Base-by-base conservation (phyloP, 441 rosid genomes). In the Aleurites moluccanus region DNA sequence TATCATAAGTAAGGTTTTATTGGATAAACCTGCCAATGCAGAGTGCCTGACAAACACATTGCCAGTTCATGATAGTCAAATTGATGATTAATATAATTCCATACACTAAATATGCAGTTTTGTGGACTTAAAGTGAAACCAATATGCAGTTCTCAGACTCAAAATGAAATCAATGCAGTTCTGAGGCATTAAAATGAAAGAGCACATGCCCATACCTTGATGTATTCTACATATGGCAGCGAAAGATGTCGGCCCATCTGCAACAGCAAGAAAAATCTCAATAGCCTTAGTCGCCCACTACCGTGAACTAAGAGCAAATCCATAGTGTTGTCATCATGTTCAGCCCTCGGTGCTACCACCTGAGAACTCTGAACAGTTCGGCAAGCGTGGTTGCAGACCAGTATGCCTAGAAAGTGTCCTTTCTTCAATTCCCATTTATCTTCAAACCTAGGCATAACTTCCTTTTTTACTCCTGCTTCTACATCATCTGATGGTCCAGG, bases 331-430 rank as follows among this genome's bases (percentile, higher is more conserved):
- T 96, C 98, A 78, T 93, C 97, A 62, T 85, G 93, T 83, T 92
- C 97, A 28, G 98, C 91, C 76, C 83, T 89, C n/a, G 99, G 98
- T 75, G 99, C 99, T 52, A 84, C 97, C 45, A 96, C 96, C 83
- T 96, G 98, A 75, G 97, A 91, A 80, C 97, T 90, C 83, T 96
- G 99, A 70, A 96, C 97, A 9, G 92, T 88, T 84, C 93, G 86
- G 86, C 97, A 96, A 53, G 99, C 95, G 81, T 93, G 98, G 80
- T 96, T 96, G 83, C 99, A 96, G 3, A 96, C 91, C 79, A 96
- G 71, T 80, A 96, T 91, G 75, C 97, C 97, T 69, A 93, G 89
- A 84, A 84, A 96, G 68, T 90, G 91, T 21, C 99, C 98, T 82
- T 96, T 96, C 64, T 84, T 80, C 56, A 82, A 59, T 79, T 89